Conservation (phyloP, 2,329 filamentous ascomycete genomes). For the Ceratocystis colombiana region DNA sequence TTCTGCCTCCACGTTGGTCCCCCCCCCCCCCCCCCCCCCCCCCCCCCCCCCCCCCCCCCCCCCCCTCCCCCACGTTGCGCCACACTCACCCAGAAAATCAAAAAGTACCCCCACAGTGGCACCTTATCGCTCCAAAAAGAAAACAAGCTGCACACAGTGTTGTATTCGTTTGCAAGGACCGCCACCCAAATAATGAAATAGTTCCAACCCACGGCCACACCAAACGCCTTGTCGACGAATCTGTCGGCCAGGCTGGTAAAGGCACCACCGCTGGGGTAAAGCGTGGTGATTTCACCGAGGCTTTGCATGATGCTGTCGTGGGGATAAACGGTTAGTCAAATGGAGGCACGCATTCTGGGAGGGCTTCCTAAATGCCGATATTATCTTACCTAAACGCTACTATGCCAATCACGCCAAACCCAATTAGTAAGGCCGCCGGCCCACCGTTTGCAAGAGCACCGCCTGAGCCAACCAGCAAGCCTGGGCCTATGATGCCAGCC, state of each 20-base stretch:
- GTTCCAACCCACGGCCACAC: conserved; percentile 60
- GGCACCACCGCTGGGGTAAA: conserved; percentile 60
- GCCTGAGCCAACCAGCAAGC: conserved; percentile 61
- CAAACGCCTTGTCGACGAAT: conserved; percentile 61
- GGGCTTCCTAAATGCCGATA: no score
- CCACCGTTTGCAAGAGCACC: conserved; percentile 59
- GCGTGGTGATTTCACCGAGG: conserved; percentile 61
- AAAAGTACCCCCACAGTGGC: conserved; percentile 58
- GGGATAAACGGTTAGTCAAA: not conserved
- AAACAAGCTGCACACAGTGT: conserved; percentile 56
- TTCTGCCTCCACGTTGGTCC: not conserved
- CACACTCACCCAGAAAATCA: conserved; percentile 56
- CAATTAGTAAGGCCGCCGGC: conserved; percentile 61
- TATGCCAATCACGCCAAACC: conserved; percentile 57
- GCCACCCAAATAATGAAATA: conserved; percentile 59
- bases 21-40: no score
- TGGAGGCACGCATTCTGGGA: no score
- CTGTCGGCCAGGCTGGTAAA: conserved; percentile 62
- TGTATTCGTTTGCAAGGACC: conserved; percentile 58
- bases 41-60: no score
- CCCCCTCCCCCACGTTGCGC: not conserved
- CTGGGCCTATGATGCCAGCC: conserved; percentile 56
- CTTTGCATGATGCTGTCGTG: conserved; percentile 52
- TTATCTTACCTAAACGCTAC: conserved; percentile 26
- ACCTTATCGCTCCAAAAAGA: conserved; percentile 53